phyloP scores from a whole-genome alignment of 2,329 filamentous ascomycete genomes.

The Colletotrichum orchidophilum region DNA sequence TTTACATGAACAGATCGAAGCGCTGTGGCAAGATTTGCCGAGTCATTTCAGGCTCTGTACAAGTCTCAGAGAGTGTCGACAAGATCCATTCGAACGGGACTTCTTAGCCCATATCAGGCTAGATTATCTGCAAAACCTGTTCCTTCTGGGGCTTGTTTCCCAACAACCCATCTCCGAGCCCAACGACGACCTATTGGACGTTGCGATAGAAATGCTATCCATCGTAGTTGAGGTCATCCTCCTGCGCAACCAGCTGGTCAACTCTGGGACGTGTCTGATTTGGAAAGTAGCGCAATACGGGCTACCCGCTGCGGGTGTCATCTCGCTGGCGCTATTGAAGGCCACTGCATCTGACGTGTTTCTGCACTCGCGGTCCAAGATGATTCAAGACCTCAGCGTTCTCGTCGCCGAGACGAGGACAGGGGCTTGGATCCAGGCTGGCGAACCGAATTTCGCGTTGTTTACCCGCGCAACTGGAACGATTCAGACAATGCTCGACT shows the following conservation, averaged over 20 bases:
- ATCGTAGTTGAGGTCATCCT: neutral
- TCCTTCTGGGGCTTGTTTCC: neutral
- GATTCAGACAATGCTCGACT: slow-evolving; percentile 33
- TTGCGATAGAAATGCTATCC: neutral
- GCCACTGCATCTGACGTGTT: neutral
- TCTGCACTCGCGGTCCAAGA: neutral
- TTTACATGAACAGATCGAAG: neutral
- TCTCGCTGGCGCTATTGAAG: neutral
- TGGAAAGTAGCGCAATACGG: neutral
- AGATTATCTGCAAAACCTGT: neutral
- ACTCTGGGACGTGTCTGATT: neutral
- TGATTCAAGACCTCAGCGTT: slow-evolving; percentile 32
- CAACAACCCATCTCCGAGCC: neutral
- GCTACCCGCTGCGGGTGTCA: neutral
- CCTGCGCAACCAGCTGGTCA: neutral
- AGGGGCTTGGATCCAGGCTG: slow-evolving; percentile 27
- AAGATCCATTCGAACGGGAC: neutral
- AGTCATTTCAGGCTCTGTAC: neutral
- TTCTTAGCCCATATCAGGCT: neutral
- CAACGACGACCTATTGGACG: neutral
- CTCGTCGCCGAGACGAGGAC: slow-evolving; percentile 31
- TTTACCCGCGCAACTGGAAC: slow-evolving; percentile 33
- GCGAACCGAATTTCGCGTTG: slow-evolving; percentile 35
- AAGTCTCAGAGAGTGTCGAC: neutral
- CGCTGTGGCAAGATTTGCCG: neutral